Conservation (phyloP, 805 yeast genomes). For the Candida maesae region DNA sequence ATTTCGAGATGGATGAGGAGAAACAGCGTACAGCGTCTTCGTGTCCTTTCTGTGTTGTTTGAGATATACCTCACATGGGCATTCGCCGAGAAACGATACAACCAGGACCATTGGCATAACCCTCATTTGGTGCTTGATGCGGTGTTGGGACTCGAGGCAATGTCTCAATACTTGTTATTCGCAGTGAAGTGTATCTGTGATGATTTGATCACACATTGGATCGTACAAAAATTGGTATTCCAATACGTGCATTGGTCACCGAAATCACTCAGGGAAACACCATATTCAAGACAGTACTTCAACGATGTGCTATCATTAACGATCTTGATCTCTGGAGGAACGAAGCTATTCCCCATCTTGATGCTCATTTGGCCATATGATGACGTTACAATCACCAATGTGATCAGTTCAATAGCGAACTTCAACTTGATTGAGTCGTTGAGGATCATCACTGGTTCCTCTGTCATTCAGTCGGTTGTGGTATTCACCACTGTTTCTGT, state of each 20-base stretch:
- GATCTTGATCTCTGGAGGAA: slow-evolving; percentile 68
- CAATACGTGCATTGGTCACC: slow-evolving; percentile 29
- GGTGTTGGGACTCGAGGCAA: slow-evolving; percentile 33
- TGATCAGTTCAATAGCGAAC: slow-evolving; percentile 58
- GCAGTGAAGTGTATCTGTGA: slow-evolving; percentile 48
- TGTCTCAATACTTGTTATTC: slow-evolving; percentile 54
- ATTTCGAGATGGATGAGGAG: background rate
- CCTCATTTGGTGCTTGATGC: slow-evolving; percentile 29
- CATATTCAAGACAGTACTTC: slow-evolving; percentile 19
- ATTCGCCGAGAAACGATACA: slow-evolving; percentile 61
- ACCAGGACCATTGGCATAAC: slow-evolving; percentile 15
- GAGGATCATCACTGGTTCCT: slow-evolving; percentile 37
- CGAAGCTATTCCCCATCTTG: slow-evolving; percentile 82
- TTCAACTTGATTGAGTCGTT: slow-evolving; percentile 66
- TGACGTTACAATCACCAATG: slow-evolving; percentile 56
- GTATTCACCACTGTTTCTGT: slow-evolving; percentile 13
- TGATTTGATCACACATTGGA: slow-evolving; percentile 37
- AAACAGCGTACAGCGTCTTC: slow-evolving; percentile 39
- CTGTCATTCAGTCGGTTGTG: slow-evolving; percentile 11
- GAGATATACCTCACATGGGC: slow-evolving; percentile 95
- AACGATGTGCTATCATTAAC: slow-evolving; percentile 57
- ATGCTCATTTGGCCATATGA: slow-evolving; percentile 98
- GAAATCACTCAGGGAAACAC: slow-evolving; percentile 5
- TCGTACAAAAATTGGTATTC: slow-evolving; percentile 31
- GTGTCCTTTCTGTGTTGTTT: slow-evolving; percentile 65